Evolutionary conservation across 306 rosid genomes (phyloP), one percentile per base, ranked within the genome.

Genomic region (Heteromeles arbutifolia): DNA sequence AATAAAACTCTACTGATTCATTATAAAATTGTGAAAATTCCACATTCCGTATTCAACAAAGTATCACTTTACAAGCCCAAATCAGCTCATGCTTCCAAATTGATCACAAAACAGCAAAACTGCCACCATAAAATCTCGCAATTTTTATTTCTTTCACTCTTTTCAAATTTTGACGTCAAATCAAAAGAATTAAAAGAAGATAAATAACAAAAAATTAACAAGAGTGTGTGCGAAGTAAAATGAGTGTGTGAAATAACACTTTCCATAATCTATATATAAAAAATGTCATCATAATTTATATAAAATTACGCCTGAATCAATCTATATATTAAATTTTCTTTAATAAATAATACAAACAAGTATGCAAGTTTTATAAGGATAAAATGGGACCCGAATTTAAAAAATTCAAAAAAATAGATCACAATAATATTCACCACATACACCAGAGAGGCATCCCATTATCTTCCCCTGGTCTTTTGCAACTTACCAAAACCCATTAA

Each of bases 321-420:
- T 1, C 41, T 37, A 37, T 7, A 37, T 37, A 37, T 37, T 6
- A 37, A 37, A 1, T 37, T 37, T 37, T 7, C 9, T 37, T 37
- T 37, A 7, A 37, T 37, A 7, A 48, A 48, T 50, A 50, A 5
- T 18, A 5, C 61, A 13, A 24, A 31, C 22, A 29, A 29, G 24
- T 17, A 13, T 12, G 59, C 59, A 18, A 18, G 2, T 26, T 44
- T 28, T 34, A 6, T 29, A 28, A 64, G 65, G 70, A 74, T 45
- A 74, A 74, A 63, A 13, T 63, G 5, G 63, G 71, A 31, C 71
- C 78, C 70, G 11, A 22, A 19, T 14, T 25, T 25, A 25, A 25
- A 25, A 25, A 25, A 25, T 25, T 25, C 26, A 25, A 25, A 44
- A 15, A 11, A 28, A 62, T 15, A 21, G 61, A 25, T 32, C 50